Evolutionary conservation across 1,284 basidiomycete species (phyloP), one percentile per base, ranked within the genome.

Genomic region (Ustilago tritici): DNA sequence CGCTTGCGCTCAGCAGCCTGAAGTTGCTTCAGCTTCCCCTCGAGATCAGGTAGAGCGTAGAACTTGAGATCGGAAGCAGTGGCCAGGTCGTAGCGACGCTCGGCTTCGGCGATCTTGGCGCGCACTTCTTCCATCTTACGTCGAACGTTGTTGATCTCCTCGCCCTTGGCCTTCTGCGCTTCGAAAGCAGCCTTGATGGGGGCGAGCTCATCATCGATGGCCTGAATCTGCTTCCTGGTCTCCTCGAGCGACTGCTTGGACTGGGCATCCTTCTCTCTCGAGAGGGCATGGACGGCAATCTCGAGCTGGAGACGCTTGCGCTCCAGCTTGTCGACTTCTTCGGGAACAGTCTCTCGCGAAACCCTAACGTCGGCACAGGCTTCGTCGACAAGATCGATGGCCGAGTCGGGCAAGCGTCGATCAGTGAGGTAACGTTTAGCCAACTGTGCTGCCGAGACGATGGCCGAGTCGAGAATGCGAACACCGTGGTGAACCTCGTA

Each of bases 241-340:
- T 88, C 82, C 49, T 90, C 89, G n/a, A 98, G 90, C 43, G 94
- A 91, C 78, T 95, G 94, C 87, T 95, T 95, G 82, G 93, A 95
- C 2, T 92, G 92, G 12, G 91, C 88, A 79, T 99, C 96, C 88
- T 96, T 97, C 73, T 98, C 88, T 43, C 84, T 75, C 55, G 85
- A 93, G 58, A 98, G 89, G 9, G 96, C 97, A 85, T 98, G 95
- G 35, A 98, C 93, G 86, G 98, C 96, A 43, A 99, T 93, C 86
- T 98, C 93, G 55, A 99, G 90, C 84, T 97, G 93, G 50, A 99
- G 91, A 86, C 95, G 95, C 68, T 90, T 90, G 38, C 95, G 91
- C 86, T 98, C 94, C n/a, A 99, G 90, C 81, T 92, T 92, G 87
- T 99, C 96, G 82, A 99, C 94, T 3, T 91, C 93, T 87, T 98